Conservation (phyloP, 179 eudicot genomes). For the Spinacia oleracea region DNA sequence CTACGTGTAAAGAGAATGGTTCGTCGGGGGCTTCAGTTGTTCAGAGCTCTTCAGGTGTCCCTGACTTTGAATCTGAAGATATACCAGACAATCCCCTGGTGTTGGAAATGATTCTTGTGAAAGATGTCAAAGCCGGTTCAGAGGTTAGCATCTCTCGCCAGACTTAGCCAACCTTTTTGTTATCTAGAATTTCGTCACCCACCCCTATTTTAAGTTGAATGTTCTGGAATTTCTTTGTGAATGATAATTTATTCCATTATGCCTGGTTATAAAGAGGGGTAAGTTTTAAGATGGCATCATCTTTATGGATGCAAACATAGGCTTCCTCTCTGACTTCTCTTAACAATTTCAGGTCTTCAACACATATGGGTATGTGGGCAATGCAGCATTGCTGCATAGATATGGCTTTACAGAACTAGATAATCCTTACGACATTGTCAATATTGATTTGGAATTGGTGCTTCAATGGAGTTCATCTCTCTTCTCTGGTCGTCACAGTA, state of each 20-base stretch:
- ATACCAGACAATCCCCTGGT: slow-evolving; percentile 44
- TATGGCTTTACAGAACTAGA: slow-evolving; percentile 89
- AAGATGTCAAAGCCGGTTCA: slow-evolving; percentile 69
- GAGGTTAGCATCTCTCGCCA: slow-evolving; percentile 54
- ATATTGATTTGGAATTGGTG: slow-evolving; percentile 77
- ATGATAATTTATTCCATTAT: background rate
- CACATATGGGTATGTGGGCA: slow-evolving; percentile 84
- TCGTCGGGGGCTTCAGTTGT: slow-evolving; percentile 3
- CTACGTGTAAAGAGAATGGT: slow-evolving; percentile 22
- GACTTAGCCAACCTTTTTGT: slow-evolving; percentile 6
- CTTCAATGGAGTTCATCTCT: slow-evolving; percentile 71
- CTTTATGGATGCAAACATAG: background rate
- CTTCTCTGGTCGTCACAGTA: slow-evolving; percentile 58
- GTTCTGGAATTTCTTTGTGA: background rate
- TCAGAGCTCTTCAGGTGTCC: slow-evolving; percentile 20
- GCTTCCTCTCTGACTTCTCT: background rate
- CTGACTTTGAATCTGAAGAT: slow-evolving; percentile 33
- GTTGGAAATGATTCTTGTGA: slow-evolving; percentile 80
- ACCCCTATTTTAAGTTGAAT: background rate
- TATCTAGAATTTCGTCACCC: background rate
- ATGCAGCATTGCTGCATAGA: slow-evolving; percentile 92
- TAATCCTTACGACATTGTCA: slow-evolving; percentile 72
- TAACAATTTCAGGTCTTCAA: slow-evolving; percentile 75
- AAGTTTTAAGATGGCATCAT: background rate
- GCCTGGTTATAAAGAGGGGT: background rate